Percentiles rank a stretch among this genome's conserved stretches.
These are phyloP conservation scores for Talaromyces nanjingensis DNA, from an alignment of 495 filamentous ascomycete genomes.

Conservation along the genomic window DNA sequence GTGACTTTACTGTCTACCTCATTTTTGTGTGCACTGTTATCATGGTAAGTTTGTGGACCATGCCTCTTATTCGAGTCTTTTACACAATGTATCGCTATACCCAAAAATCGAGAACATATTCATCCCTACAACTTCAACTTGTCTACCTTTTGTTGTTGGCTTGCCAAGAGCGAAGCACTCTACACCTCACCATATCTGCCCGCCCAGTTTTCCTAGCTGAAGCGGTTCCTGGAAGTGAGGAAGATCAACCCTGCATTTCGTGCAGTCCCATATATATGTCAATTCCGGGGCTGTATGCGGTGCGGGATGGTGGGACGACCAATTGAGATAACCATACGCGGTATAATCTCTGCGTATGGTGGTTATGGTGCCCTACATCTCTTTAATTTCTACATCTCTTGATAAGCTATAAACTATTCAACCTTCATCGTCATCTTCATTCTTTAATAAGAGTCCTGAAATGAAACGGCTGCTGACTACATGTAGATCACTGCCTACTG, in stretches of 20 bases:
- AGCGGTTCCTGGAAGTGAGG: constrained; percentile 98
- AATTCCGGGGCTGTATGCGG: constrained; percentile 61
- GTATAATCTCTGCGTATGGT: constrained; percentile 58
- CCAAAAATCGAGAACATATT: constrained; percentile 2
- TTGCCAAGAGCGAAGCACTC: background rate
- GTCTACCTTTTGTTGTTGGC: background rate
- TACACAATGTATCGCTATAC: constrained; percentile 2
- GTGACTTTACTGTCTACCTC: constrained; percentile 62
- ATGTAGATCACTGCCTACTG: constrained; percentile 1
- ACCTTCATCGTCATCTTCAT: constrained; percentile 1
- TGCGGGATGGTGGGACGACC: constrained; percentile 87
- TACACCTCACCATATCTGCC: constrained; percentile 85
- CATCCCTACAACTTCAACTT: constrained; percentile 12
- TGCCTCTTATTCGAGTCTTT: background rate
- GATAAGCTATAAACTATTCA: constrained; percentile 1
- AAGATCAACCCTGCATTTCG: constrained; percentile 83
- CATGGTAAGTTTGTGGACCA: constrained; percentile 47
- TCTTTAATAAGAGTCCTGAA: background rate
- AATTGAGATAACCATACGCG: constrained; percentile 71
- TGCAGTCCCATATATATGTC: constrained; percentile 69
- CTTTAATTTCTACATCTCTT: constrained; percentile 16
- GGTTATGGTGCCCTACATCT: constrained; percentile 88
- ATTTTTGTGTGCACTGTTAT: constrained; percentile 53
- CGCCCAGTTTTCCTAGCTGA: constrained; percentile 81
- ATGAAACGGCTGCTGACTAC: background rate